phyloP scores from a whole-genome alignment of 2,329 filamentous ascomycete genomes.

The Tympanopsis confertula region DNA sequence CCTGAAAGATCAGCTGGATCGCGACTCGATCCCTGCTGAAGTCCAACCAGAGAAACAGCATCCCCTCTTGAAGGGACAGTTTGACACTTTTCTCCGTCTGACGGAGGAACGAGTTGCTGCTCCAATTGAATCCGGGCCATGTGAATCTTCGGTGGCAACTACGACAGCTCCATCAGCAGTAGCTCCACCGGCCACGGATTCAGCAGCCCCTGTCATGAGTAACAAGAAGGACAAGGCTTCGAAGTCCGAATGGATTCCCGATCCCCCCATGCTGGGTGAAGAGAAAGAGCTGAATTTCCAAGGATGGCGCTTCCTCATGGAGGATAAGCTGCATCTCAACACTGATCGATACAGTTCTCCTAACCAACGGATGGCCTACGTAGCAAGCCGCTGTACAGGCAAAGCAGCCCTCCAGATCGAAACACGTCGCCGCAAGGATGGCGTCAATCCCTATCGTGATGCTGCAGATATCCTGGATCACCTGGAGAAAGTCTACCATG shows the following conservation, averaged over 20 bases:
- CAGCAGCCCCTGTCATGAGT: too few relatives aligned
- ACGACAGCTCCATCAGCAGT: too few relatives aligned
- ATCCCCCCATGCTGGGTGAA: constrained; percentile 4
- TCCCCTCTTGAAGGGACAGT: too few relatives aligned
- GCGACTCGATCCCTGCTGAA: too few relatives aligned
- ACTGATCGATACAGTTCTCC: constrained; percentile 3
- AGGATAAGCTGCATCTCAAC: constrained; percentile 4
- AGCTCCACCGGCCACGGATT: too few relatives aligned
- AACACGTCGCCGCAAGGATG: not conserved
- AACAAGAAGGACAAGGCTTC: too few relatives aligned
- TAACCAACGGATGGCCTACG: constrained; percentile 3
- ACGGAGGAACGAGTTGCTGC: too few relatives aligned
- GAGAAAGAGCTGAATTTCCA: constrained; percentile 6
- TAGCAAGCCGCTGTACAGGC: not conserved
- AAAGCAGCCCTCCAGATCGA: not conserved
- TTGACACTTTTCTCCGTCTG: too few relatives aligned
- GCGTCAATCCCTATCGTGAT: not conserved
- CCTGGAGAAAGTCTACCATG: not conserved
- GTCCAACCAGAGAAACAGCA: too few relatives aligned
- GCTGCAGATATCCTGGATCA: not conserved
- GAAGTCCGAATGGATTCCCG: constrained; percentile 1
- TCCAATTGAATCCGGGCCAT: too few relatives aligned
- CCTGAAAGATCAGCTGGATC: too few relatives aligned
- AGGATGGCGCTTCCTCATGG: constrained; percentile 4
- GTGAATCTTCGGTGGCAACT: too few relatives aligned